A percentile compares a stretch with the other conserved stretches of the same genome.
Conservation (phyloP, 2,329 filamentous ascomycete species). For the Aspergillus sp. region DNA sequence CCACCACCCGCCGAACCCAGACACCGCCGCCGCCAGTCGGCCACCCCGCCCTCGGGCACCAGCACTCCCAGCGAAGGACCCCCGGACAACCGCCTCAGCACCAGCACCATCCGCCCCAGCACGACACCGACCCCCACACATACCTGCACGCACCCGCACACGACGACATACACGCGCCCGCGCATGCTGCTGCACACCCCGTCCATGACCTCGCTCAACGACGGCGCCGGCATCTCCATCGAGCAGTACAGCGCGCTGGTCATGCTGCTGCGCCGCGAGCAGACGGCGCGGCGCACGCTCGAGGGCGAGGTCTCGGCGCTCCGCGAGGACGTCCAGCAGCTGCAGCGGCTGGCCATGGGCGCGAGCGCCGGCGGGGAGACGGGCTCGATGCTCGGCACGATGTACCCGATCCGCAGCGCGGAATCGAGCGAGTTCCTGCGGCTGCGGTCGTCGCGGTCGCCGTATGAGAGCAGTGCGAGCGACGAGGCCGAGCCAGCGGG, state of each 20-base stretch:
- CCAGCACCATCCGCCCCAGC: slow-evolving; percentile 33
- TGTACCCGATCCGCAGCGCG: slow-evolving; percentile 31
- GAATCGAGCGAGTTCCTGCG: slow-evolving; percentile 33
- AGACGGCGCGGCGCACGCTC: slow-evolving; percentile 44
- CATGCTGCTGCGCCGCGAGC: slow-evolving; percentile 46
- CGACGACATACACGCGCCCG: slow-evolving; percentile 5
- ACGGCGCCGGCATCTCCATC: slow-evolving; percentile 39
- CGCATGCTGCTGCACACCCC: slow-evolving; percentile 20
- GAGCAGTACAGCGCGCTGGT: slow-evolving; percentile 49
- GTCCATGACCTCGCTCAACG: slow-evolving; percentile 31
- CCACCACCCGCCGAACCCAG: slow-evolving; percentile 6
- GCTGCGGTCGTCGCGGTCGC: slow-evolving; percentile 16
- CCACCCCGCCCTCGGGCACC: slow-evolving; percentile 9
- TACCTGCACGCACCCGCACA: slow-evolving; percentile 23
- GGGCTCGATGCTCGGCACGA: slow-evolving; percentile 18
- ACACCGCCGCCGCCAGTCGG: not conserved
- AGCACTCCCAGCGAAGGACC: slow-evolving; percentile 10
- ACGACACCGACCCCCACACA: slow-evolving; percentile 19
- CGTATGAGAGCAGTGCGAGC: slow-evolving; percentile 27
- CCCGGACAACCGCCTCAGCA: slow-evolving; percentile 24
- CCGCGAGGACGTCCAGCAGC: slow-evolving; percentile 39
- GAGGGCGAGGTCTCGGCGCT: slow-evolving; percentile 45
- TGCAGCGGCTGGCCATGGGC: slow-evolving; percentile 27
- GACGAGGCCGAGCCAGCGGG: slow-evolving; percentile 21
- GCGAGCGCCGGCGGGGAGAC: slow-evolving; percentile 4